Evolutionary conservation across 140 eudicot genomes (phyloP).

Genomic region (Artemisia princeps): DNA sequence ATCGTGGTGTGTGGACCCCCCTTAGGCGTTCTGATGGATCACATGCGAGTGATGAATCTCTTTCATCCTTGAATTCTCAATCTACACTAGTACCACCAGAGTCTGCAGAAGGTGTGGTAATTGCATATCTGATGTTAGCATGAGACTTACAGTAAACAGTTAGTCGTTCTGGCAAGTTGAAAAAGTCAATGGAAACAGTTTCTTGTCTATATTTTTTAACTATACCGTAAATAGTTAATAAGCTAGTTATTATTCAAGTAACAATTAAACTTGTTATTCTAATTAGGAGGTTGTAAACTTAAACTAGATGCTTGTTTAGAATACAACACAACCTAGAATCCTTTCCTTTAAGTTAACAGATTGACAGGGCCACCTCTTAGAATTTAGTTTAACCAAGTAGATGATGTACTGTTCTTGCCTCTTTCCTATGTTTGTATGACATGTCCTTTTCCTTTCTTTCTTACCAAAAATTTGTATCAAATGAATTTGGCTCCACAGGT

Average conservation of each 20-base stretch:
- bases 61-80: conserved; percentile 51
- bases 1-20: conserved; percentile 97
- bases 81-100: conserved; percentile 34
- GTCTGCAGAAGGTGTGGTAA: conserved; percentile 55
- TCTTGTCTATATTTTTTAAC: not conserved
- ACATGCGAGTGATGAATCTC: conserved; percentile 37
- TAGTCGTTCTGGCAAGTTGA: not conserved
- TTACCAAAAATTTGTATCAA: not conserved
- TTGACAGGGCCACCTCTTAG: too few relatives aligned
- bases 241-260: too few relatives aligned
- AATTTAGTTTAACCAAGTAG: too few relatives aligned
- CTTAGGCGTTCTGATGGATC: conserved; percentile 67
- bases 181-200: not conserved
- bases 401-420: not conserved
- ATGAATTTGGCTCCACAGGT: conserved; percentile 26
- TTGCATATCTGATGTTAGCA: conserved; percentile 14
- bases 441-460: not conserved
- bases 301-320: too few relatives aligned
- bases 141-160: too few relatives aligned
- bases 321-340: too few relatives aligned
- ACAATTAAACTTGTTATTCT: too few relatives aligned
- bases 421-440: not conserved
- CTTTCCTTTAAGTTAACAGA: too few relatives aligned
- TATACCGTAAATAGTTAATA: not conserved
- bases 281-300: too few relatives aligned